Base-by-base conservation (phyloP, 2,329 filamentous ascomycete species). In the Dactylellina parvicollis region DNA sequence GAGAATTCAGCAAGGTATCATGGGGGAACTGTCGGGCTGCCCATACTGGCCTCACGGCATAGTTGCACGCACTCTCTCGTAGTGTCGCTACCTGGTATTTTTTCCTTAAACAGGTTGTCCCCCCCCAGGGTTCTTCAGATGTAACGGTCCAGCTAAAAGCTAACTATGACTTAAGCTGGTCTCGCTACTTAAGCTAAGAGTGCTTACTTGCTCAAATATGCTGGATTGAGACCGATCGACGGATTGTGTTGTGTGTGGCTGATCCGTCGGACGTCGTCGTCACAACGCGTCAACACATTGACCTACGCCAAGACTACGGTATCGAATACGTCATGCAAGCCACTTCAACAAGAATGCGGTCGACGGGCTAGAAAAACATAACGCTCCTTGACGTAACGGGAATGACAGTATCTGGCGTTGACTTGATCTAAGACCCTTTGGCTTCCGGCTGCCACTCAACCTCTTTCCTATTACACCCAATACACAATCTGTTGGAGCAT, bases 341-440 rank as follows among this genome's bases (percentile, higher is more conserved):
- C 42, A 61, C 42, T 55, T 56, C 38, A 52, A 54, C 64, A 54
- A 32, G 40, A 47, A 62, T 40, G 50, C 50, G 44, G 54, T 44
- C 22, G 49, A 38, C 50, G 42, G n/a, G 44, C 28, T 36, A 46
- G 52, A 7, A 36, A 47, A 38, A 55, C 32, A 22, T 22, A 52
- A 32, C 54, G 49, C 50, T 71, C 32, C 66, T 71, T 71, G 66
- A 71, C 66, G 66, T 71, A 71, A 71, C 57, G 50, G 44, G 40
- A 64, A 71, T 49, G 66, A 28, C 32, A 50, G 28, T 36, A 34
- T 24, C 42, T 18, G 26, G 46, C 10, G 34, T 55, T 26, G 24
- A 36, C 34, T 38, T n/a, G 24, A 7, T 9, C 28, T 38, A 38
- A 47, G 14, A 30, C 30, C 22, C n/a, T 20, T 30, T n/a, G 22